Conservation (phyloP, 129 eudicot genomes). For the Dittrichia graveolens region DNA sequence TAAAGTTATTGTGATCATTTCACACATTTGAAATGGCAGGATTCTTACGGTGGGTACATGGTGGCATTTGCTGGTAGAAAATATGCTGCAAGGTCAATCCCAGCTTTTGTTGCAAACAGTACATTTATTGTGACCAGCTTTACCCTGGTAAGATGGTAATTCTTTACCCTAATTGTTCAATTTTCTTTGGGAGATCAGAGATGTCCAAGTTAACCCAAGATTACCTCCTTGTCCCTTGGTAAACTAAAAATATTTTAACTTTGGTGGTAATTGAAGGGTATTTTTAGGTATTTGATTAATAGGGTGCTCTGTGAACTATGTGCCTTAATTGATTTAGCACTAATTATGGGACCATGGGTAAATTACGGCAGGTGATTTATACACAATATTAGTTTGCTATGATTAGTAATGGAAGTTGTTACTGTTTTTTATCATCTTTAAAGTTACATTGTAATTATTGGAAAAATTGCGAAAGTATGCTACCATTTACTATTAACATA, state of each 20-base stretch:
- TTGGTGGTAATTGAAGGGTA: not conserved
- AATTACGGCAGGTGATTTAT: too few relatives aligned
- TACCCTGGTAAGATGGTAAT: conserved; percentile 68
- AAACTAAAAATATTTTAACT: not conserved
- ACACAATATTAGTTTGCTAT: too few relatives aligned
- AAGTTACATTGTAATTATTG: too few relatives aligned
- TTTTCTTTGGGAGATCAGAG: too few relatives aligned
- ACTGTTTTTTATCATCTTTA: too few relatives aligned
- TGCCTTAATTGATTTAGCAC: not conserved
- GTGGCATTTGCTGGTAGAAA: conserved; percentile 97
- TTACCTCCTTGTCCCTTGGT: conserved; percentile 7
- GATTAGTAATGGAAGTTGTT: too few relatives aligned
- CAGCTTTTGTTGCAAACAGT: conserved; percentile 82
- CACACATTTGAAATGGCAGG: conserved; percentile 40
- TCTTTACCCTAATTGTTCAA: not conserved
- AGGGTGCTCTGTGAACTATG: not conserved
- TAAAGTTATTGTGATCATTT: not conserved
- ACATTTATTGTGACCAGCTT: conserved; percentile 78
- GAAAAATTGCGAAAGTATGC: too few relatives aligned
- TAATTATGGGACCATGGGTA: too few relatives aligned
- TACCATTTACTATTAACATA: too few relatives aligned
- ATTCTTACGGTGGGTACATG: conserved; percentile 79
- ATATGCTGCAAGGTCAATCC: conserved; percentile 89
- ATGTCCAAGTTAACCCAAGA: not conserved
- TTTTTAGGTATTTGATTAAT: not conserved